Evolutionary conservation across 2,329 filamentous ascomycete species (phyloP).

Genomic region (Colletotrichum siamense): DNA sequence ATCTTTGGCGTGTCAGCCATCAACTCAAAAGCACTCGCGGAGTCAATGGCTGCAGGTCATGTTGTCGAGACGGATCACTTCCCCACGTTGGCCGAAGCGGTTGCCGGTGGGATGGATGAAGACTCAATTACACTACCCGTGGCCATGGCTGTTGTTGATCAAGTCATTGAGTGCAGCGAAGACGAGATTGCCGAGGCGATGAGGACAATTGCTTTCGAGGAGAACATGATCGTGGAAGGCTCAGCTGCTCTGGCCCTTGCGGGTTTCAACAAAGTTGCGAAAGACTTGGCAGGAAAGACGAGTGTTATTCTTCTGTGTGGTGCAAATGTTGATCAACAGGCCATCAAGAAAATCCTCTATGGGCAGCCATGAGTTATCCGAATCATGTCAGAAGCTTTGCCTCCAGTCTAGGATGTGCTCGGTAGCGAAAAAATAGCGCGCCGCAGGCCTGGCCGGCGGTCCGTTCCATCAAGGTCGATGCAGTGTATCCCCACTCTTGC

Average conservation of each 20-base stretch:
- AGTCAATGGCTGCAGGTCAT: conserved; percentile 23
- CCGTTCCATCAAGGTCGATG: not conserved
- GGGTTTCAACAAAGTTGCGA: conserved; percentile 23
- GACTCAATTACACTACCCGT: conserved; percentile 26
- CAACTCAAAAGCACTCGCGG: conserved; percentile 26
- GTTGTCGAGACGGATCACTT: conserved; percentile 28
- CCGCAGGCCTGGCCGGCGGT: not conserved
- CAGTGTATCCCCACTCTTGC: not conserved
- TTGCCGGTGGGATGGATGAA: conserved; percentile 28
- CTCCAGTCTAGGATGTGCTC: not conserved
- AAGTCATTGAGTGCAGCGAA: conserved; percentile 26
- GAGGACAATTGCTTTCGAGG: conserved; percentile 21
- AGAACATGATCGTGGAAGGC: conserved; percentile 30
- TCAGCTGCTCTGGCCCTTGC: conserved; percentile 27
- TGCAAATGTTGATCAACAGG: conserved; percentile 13
- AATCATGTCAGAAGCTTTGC: not conserved
- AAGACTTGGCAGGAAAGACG: conserved; percentile 12
- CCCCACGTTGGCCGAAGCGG: conserved; percentile 27
- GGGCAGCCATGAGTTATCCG: not conserved
- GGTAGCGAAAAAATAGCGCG: not conserved
- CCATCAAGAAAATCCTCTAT: not conserved
- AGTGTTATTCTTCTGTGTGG: conserved; percentile 26
- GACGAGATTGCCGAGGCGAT: conserved; percentile 20
- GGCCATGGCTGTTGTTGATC: conserved; percentile 25
- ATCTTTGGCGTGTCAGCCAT: conserved; percentile 26